Conservation (phyloP, 1,284 basidiomycete species). For the Cerrena zonata region DNA sequence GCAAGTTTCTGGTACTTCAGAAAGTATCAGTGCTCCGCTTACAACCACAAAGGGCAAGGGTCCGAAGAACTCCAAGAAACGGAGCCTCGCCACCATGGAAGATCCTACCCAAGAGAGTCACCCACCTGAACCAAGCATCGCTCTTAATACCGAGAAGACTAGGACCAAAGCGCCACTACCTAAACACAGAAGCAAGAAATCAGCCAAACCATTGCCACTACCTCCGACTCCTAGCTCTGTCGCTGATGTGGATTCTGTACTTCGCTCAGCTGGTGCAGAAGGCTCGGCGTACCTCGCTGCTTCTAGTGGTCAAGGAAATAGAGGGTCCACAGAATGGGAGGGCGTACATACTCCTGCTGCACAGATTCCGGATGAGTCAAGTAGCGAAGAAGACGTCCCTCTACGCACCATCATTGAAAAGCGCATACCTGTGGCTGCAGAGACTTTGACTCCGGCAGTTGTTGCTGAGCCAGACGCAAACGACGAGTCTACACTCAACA, state of each 20-base stretch:
- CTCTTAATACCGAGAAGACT: too few species aligned
- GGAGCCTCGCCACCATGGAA: too few species aligned
- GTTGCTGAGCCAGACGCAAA: conserved; percentile 45
- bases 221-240: neutral
- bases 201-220: too few species aligned
- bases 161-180: too few species aligned
- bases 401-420: neutral
- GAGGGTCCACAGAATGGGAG: neutral
- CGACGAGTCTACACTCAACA: neutral
- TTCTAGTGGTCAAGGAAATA: conserved; percentile 45
- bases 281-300: conserved; percentile 9
- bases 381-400: neutral
- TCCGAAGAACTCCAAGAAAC: too few species aligned
- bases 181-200: too few species aligned
- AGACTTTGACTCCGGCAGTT: neutral
- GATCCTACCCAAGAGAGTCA: too few species aligned
- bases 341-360: neutral
- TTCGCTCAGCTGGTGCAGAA: neutral
- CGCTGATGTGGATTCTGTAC: neutral
- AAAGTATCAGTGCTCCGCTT: too few species aligned
- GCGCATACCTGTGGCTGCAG: conserved; percentile 32
- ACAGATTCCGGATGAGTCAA: neutral
- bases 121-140: too few species aligned
- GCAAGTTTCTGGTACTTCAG: too few species aligned
- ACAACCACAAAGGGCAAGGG: too few species aligned